A percentile compares a stretch with the other conserved stretches of the same genome.
These are phyloP conservation scores for Microcos paniculata DNA, from an alignment of 345 rosid species.

Conservation along the genomic window DNA sequence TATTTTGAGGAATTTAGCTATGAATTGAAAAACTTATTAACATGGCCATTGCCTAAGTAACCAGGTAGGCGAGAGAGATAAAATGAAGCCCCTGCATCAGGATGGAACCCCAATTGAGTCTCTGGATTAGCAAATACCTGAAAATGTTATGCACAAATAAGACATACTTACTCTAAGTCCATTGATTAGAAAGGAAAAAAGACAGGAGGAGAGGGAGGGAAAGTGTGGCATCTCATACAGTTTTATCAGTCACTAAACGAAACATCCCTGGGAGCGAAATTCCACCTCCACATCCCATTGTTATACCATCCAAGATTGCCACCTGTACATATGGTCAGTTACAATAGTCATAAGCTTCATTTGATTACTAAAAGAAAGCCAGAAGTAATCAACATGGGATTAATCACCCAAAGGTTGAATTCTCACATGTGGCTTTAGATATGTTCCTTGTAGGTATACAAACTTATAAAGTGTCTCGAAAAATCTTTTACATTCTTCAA, in stretches of 20 bases:
- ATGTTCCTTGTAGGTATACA: slow-evolving; percentile 87
- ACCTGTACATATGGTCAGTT: slow-evolving; percentile 43
- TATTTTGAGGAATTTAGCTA: neutral
- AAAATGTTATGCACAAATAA: slow-evolving; percentile 11
- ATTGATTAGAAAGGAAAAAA: neutral
- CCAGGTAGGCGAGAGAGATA: slow-evolving; percentile 90
- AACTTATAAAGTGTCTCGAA: slow-evolving; percentile 65
- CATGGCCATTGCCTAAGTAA: slow-evolving; percentile 53
- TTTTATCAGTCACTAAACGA: slow-evolving; percentile 70
- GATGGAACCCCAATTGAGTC: slow-evolving; percentile 85
- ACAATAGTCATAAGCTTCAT: neutral
- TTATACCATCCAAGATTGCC: slow-evolving; percentile 72
- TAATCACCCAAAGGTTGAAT: slow-evolving; percentile 16
- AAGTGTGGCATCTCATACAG: slow-evolving; percentile 43
- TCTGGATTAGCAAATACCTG: slow-evolving; percentile 80
- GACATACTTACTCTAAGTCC: neutral
- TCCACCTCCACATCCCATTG: slow-evolving; percentile 83
- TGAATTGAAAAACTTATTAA: slow-evolving; percentile 6
- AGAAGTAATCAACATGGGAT: neutral
- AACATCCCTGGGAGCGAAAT: slow-evolving; percentile 81
- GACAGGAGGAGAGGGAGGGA: neutral
- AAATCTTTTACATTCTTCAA: slow-evolving; percentile 68
- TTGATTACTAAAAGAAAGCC: neutral
- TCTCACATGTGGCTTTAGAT: slow-evolving; percentile 84
- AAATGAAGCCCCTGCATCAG: slow-evolving; percentile 88